Conservation (phyloP, 257 asterid species). For the Fraxinus excelsior region DNA sequence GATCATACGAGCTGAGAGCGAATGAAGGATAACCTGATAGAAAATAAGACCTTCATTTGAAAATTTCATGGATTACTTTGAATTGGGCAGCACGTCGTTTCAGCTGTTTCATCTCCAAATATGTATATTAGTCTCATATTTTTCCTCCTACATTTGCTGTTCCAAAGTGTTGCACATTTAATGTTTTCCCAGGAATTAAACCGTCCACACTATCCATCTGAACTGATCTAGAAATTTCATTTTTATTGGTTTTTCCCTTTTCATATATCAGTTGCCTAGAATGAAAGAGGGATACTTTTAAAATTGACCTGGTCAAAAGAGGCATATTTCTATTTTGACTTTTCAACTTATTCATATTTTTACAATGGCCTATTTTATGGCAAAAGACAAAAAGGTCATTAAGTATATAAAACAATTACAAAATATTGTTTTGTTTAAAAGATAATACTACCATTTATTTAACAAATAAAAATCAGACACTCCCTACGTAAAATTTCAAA, state of each 20-base stretch:
- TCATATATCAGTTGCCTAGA: background rate
- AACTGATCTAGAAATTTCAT: background rate
- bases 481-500: too few relatives aligned
- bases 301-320: too few relatives aligned
- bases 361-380: too few relatives aligned
- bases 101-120: slow-evolving; percentile 17
- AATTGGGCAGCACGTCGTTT: slow-evolving; percentile 35
- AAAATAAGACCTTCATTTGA: slow-evolving; percentile 33
- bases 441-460: too few relatives aligned
- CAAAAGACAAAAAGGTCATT: too few relatives aligned
- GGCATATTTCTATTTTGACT: too few relatives aligned
- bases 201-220: background rate
- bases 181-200: background rate
- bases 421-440: too few relatives aligned
- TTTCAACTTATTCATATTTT: too few relatives aligned
- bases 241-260: background rate
- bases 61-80: slow-evolving; percentile 40
- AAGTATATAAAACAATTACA: too few relatives aligned
- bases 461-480: too few relatives aligned
- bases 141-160: background rate
- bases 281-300: background rate
- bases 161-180: background rate
- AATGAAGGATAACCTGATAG: slow-evolving; percentile 14
- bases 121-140: slow-evolving; percentile 22
- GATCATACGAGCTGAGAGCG: slow-evolving; percentile 32